Conservation (phyloP, 129 eudicot species). For the sunflower (Helianthus annuus) region HanXRQr2.0-SUNRISE NC_035444.2:91406797-91407296, state of each 20-base stretch:
- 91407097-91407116: slow-evolving; percentile 63
- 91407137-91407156: no score
- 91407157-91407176: slow-evolving; percentile 28
- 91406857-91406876: no score
- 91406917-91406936: no score
- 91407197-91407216: slow-evolving; percentile 86
- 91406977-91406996: no score
- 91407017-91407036: slow-evolving; percentile 97
- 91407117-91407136: no score
- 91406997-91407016: slow-evolving; percentile 89
- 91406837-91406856: no score
- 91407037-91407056: slow-evolving; percentile 98
- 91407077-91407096: slow-evolving; percentile 76
- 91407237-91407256: slow-evolving; percentile 80
- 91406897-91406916: no score
- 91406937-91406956: no score
- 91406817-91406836: no score
- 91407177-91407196: slow-evolving; percentile 22
- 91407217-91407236: slow-evolving; percentile 97
- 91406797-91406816: no score
- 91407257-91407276: slow-evolving; percentile 79
- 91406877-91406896: no score
- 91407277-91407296: slow-evolving; percentile 24
- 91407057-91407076: slow-evolving; percentile 96
- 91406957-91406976: no score